A percentile compares a stretch with the other conserved stretches of the same genome.
Evolutionary conservation across 169 alveolate species (phyloP).

Genomic region (Plasmodium vinckei): DNA sequence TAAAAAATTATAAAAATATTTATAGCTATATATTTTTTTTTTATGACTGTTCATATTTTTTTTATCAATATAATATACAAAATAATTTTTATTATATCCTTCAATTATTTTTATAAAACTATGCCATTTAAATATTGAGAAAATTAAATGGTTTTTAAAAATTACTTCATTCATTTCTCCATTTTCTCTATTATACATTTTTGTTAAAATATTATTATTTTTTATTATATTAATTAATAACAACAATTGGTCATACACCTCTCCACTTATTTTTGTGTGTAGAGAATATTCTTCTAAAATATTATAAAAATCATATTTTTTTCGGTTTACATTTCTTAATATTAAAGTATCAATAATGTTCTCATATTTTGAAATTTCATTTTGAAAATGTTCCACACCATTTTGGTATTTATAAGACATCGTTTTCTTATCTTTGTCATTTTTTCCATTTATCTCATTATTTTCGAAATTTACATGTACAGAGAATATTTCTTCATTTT

Average conservation of each 20-base stretch:
- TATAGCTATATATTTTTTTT: slow-evolving; percentile 45
- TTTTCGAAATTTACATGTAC: too few species aligned
- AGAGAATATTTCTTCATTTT: neutral
- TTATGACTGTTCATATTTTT: neutral
- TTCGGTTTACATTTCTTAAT: slow-evolving; percentile 32
- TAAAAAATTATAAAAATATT: slow-evolving; percentile 45
- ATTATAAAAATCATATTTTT: slow-evolving; percentile 20
- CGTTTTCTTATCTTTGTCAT: too few species aligned
- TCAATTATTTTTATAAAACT: slow-evolving; percentile 33
- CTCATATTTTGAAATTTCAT: slow-evolving; percentile 19
- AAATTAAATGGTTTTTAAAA: slow-evolving; percentile 65
- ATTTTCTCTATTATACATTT: slow-evolving; percentile 12
- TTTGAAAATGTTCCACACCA: slow-evolving; percentile 8
- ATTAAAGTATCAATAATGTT: slow-evolving; percentile 21
- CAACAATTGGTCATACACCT: slow-evolving; percentile 15
- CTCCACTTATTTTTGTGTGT: slow-evolving; percentile 6
- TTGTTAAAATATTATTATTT: slow-evolving; percentile 1
- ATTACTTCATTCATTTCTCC: slow-evolving; percentile 14
- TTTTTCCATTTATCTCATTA: too few species aligned
- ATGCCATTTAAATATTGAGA: slow-evolving; percentile 67
- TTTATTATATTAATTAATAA: slow-evolving; percentile 16
- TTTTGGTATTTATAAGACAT: too few species aligned
- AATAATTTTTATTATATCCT: slow-evolving; percentile 26
- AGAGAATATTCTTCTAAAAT: slow-evolving; percentile 68
- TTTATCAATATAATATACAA: slow-evolving; percentile 45